These are phyloP conservation scores for Endoconidiophora polonica DNA, from an alignment of 2,329 filamentous ascomycete species.

Conservation along the genomic window DNA sequence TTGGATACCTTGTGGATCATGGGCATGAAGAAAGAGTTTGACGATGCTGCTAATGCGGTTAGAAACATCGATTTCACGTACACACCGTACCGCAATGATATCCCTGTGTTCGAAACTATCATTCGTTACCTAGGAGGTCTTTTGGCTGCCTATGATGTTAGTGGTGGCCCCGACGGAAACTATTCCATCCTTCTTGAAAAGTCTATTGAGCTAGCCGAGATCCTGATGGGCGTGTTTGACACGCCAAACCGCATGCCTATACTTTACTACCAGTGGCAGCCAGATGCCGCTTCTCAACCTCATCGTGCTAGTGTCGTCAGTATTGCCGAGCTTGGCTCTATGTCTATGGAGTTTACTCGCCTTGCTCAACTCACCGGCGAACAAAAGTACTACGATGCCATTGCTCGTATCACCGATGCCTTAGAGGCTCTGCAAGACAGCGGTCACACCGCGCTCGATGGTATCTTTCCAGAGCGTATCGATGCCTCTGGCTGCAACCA, in stretches of 20 bases:
- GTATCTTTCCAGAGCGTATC: conserved; percentile 61
- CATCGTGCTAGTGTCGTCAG: conserved; percentile 44
- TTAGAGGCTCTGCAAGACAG: conserved; percentile 58
- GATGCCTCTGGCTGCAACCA: conserved; percentile 67
- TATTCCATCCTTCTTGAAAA: conserved; percentile 59
- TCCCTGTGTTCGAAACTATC: conserved; percentile 84
- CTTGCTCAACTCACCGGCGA: conserved; percentile 72
- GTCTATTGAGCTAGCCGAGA: conserved; percentile 61
- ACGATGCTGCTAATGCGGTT: conserved; percentile 55
- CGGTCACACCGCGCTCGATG: conserved; percentile 47
- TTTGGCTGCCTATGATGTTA: conserved; percentile 73
- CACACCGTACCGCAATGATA: conserved; percentile 41
- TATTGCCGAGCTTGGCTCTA: conserved; percentile 57
- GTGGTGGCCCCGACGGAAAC: conserved; percentile 35
- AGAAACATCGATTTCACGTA: conserved; percentile 70
- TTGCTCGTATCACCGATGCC: conserved; percentile 69
- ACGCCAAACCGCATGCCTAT: conserved; percentile 89
- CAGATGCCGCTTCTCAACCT: conserved; percentile 43
- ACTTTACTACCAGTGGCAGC: conserved; percentile 64
- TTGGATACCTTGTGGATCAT: conserved; percentile 81
- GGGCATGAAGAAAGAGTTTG: conserved; percentile 61
- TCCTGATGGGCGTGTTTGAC: conserved; percentile 71
- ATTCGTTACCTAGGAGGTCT: conserved; percentile 85
- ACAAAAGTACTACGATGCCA: conserved; percentile 74
- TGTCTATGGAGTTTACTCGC: conserved; percentile 78